phyloP scores from a whole-genome alignment of 306 rosid genomes.

The Benincasa hispida region DNA sequence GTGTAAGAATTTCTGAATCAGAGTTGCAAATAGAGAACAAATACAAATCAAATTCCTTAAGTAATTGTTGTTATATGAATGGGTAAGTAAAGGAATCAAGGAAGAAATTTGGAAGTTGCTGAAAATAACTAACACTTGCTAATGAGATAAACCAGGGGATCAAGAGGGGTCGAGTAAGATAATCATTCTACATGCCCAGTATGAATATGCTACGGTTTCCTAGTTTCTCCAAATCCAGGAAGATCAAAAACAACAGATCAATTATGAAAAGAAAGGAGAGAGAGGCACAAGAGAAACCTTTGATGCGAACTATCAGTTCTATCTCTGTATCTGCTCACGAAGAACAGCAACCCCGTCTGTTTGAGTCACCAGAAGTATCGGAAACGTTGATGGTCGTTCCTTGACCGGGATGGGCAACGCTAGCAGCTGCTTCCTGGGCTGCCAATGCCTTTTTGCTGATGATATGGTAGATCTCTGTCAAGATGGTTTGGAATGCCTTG shows the following conservation, averaged over 20 bases:
- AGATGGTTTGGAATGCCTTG: conserved; percentile 93
- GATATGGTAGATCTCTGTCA: conserved; percentile 87
- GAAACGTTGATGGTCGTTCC: conserved; percentile 90
- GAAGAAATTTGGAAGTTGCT: background rate
- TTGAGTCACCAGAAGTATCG: conserved; percentile 39
- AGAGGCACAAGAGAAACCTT: background rate
- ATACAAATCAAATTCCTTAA: background rate
- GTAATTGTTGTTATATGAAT: background rate
- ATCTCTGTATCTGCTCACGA: conserved; percentile 16
- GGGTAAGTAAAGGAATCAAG: background rate
- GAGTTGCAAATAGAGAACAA: background rate
- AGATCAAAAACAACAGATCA: conserved; percentile 4
- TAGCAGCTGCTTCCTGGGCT: conserved; percentile 73
- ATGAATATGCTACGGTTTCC: conserved; percentile 1
- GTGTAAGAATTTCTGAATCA: background rate
- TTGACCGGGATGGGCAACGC: conserved; percentile 59
- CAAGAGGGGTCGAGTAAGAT: background rate
- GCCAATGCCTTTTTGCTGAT: conserved; percentile 98
- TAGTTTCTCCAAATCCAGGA: conserved; percentile 9
- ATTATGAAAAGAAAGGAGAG: background rate
- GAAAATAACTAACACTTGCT: background rate
- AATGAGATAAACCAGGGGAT: background rate
- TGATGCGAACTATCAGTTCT: conserved; percentile 2
- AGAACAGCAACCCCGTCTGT: conserved; percentile 47
- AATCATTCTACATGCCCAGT: background rate